A percentile compares a stretch with the other conserved stretches of the same genome.
Evolutionary conservation across 352 stramenopile species (phyloP).

Genomic region (Phytophthora ramorum): DNA sequence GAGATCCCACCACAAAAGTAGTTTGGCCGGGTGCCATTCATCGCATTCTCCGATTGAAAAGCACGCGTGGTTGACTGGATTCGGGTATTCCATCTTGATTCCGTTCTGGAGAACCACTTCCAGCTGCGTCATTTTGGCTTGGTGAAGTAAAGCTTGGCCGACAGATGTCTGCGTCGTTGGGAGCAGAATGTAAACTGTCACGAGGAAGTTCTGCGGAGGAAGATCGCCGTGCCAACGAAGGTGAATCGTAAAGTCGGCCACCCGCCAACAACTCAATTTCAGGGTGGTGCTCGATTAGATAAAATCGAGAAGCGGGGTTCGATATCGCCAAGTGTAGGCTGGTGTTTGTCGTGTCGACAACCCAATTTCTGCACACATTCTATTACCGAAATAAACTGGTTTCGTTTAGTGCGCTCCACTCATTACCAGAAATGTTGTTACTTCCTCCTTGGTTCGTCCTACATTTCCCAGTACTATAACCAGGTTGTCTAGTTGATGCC

Average conservation of each 20-base stretch:
- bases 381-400: no score
- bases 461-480: no score
- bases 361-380: no score
- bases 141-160: not conserved
- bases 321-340: no score
- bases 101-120: not conserved
- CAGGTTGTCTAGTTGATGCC: not conserved
- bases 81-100: conserved; percentile 7
- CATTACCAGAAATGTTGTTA: no score
- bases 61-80: not conserved
- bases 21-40: not conserved
- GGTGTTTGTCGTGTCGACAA: no score
- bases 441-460: no score
- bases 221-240: not conserved
- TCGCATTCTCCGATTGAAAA: conserved; percentile 8
- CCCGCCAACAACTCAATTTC: not conserved
- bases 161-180: not conserved
- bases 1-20: not conserved
- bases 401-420: no score
- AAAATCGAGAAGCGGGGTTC: no score
- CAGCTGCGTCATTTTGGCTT: not conserved
- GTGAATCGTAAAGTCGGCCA: not conserved
- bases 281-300: not conserved
- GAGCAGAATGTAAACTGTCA: not conserved
- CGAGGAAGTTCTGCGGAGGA: not conserved